Evolutionary conservation across 108 stramenopile genomes (phyloP).

Genomic region (Poteriospumella lacustris): DNA sequence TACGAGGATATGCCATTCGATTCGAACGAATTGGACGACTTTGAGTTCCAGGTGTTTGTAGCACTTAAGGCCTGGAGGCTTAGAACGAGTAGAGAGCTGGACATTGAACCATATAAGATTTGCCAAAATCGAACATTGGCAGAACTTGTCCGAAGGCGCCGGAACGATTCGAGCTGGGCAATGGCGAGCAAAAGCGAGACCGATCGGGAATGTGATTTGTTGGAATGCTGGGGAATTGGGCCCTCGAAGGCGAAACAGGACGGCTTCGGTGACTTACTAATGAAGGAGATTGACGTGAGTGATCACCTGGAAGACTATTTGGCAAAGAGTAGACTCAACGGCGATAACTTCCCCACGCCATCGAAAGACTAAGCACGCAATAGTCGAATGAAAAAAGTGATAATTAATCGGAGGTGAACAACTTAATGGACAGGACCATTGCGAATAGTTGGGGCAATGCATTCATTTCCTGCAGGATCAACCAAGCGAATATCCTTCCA

Average conservation of each 20-base stretch:
- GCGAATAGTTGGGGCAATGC: background rate
- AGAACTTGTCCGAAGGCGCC: background rate
- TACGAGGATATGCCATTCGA: constrained; percentile 1
- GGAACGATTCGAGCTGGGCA: background rate
- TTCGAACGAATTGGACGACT: background rate
- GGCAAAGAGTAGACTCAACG: too few relatives aligned
- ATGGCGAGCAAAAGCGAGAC: background rate
- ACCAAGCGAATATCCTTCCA: background rate
- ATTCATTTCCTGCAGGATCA: background rate
- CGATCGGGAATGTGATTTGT: background rate
- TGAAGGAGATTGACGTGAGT: too few relatives aligned
- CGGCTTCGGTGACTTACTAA: background rate
- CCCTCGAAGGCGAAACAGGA: background rate
- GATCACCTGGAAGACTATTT: too few relatives aligned
- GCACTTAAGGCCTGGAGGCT: constrained; percentile 1
- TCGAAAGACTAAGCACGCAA: too few relatives aligned
- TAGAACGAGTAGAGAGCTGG: background rate
- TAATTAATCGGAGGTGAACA: background rate
- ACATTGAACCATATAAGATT: constrained; percentile 20
- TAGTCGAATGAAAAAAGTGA: background rate
- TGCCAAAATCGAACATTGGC: constrained; percentile 2
- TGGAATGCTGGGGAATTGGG: constrained; percentile 14
- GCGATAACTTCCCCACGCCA: too few relatives aligned
- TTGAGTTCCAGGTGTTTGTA: constrained; percentile 9
- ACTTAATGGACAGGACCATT: background rate